Evolutionary conservation across 208 protist genomes (phyloP).

Genomic region (Trypanosoma cruzi): DNA sequence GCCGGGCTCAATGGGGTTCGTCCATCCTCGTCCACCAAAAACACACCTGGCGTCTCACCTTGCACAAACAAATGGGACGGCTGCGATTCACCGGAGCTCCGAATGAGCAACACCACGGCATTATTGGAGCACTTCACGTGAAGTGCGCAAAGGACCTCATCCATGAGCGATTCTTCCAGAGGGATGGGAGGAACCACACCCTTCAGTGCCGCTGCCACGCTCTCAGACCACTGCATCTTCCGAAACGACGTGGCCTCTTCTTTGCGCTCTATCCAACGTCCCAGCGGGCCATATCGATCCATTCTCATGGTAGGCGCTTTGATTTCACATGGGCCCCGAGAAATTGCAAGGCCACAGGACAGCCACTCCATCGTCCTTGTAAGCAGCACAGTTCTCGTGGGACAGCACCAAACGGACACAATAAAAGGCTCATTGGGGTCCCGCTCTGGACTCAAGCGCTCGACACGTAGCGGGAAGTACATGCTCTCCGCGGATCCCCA

Average conservation of each 20-base stretch:
- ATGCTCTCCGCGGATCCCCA: conserved; percentile 65
- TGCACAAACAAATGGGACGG: conserved; percentile 25
- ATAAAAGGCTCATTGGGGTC: conserved; percentile 27
- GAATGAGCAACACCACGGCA: conserved; percentile 20
- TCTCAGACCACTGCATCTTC: conserved; percentile 49
- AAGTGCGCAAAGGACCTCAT: background rate
- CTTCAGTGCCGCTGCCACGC: conserved; percentile 20
- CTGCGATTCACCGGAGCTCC: background rate
- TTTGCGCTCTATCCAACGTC: conserved; percentile 32
- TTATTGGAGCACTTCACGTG: conserved; percentile 12
- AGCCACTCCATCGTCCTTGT: conserved; percentile 42
- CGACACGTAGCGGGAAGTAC: conserved; percentile 69
- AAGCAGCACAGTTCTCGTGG: conserved; percentile 33
- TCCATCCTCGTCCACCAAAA: background rate
- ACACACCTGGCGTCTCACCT: background rate
- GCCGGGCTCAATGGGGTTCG: background rate
- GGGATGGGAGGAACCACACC: conserved; percentile 7
- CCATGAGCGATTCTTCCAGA: background rate
- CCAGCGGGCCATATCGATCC: conserved; percentile 52
- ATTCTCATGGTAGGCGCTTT: conserved; percentile 5
- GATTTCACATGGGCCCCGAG: conserved; percentile 16
- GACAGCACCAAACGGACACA: conserved; percentile 29
- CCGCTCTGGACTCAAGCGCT: conserved; percentile 55
- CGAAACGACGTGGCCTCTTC: conserved; percentile 16
- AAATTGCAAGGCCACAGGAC: conserved; percentile 31